Evolutionary conservation across 495 filamentous ascomycete species (phyloP), one percentile per base, ranked within the genome.

Genomic region (Halenospora varia): DNA sequence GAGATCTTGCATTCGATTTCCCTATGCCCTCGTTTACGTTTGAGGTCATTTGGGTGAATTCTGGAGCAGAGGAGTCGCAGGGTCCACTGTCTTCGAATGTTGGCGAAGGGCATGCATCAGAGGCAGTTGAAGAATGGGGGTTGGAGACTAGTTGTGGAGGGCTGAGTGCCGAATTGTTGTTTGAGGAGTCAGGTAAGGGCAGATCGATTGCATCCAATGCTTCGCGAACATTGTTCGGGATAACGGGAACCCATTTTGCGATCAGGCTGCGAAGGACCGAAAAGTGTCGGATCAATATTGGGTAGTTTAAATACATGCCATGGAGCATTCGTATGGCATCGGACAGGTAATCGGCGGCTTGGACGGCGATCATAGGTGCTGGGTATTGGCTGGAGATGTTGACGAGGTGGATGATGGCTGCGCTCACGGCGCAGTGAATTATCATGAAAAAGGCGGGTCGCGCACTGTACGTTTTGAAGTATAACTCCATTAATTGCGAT

Each of bases 391-490:
- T 17, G 13, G 64, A 60, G 1, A 75, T 45, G 48, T 70, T 64
- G 23, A 69, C 48, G 3, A 75, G 62, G 63, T 72, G 70, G 51
- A 72, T 69, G 25, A 71, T 71, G 40, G 64, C 65, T 10, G 70
- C 61, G n/a, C 67, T 63, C 10, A 70, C 53, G 2, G 67, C 51
- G 25, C 64, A 66, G 42, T 75, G 71, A 4, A 63, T 48, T 24
- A 58, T 47, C 25, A 73, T 52, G 25, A 70, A 51, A 15, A 61
- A 57, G 20, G 61, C 51, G 11, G 56, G 61, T 11, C 61, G 56
- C n/a, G 68, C 50, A 9, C 66, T 64, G 52, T 75, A 75, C 11
- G 66, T 55, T 3, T 40, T 25, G 18, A 53, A 54, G 50, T 73
- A 70, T 2, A 54, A 45, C 15, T 40, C 53, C 18, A 70, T 45